Conservation (phyloP, 805 yeast species). For the Starmerella kuoi region DNA sequence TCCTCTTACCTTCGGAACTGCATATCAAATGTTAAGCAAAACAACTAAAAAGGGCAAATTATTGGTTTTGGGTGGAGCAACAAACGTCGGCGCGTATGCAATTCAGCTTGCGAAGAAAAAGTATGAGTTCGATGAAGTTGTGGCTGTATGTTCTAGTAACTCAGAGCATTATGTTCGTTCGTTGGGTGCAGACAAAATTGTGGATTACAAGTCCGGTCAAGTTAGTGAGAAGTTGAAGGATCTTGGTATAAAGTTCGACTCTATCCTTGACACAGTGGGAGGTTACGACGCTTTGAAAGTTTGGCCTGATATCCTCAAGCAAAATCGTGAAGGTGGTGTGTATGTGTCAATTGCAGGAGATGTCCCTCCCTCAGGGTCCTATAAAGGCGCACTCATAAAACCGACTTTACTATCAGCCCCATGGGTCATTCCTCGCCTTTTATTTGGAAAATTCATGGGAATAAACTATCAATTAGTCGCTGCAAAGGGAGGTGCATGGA, state of each 20-base stretch:
- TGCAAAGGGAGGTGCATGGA: slow-evolving; percentile 29
- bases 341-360: slow-evolving; percentile 51
- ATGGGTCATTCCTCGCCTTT: slow-evolving; percentile 21
- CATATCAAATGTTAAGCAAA: slow-evolving; percentile 33
- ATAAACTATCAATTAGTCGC: slow-evolving; percentile 23
- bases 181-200: slow-evolving; percentile 44
- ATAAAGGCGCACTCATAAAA: slow-evolving; percentile 1
- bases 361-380: slow-evolving; percentile 12
- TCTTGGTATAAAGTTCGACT: slow-evolving; percentile 34
- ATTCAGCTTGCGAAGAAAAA: slow-evolving; percentile 45
- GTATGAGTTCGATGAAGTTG: slow-evolving; percentile 39
- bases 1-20: slow-evolving; percentile 56
- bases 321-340: slow-evolving; percentile 36
- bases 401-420: slow-evolving; percentile 13
- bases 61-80: slow-evolving; percentile 61
- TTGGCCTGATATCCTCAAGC: slow-evolving; percentile 36
- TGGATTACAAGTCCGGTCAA: slow-evolving; percentile 22
- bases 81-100: slow-evolving; percentile 50
- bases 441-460: slow-evolving; percentile 26
- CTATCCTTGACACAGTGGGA: slow-evolving; percentile 57
- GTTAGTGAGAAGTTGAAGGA: slow-evolving; percentile 3
- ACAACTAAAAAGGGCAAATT: slow-evolving; percentile 7
- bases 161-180: slow-evolving; percentile 36
- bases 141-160: slow-evolving; percentile 42
- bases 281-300: slow-evolving; percentile 38